Evolutionary conservation across 2,329 filamentous ascomycete species (phyloP).

Genomic region (Whalleya microplaca): DNA sequence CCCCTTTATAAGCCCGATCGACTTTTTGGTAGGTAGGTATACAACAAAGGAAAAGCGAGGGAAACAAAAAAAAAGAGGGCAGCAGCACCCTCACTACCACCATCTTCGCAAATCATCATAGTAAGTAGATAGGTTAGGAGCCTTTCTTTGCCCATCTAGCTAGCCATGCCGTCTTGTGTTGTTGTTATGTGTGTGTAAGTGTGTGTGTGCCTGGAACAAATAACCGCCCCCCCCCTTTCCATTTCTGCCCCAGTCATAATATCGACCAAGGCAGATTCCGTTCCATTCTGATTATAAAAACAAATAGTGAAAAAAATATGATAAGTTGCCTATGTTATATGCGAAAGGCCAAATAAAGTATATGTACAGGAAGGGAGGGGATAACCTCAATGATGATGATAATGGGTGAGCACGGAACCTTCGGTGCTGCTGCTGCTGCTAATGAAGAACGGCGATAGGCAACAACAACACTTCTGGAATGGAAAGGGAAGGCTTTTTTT

Average conservation of each 20-base stretch:
- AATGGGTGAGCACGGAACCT: constrained; percentile 12
- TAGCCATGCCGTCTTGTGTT: no score
- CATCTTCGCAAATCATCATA: background rate
- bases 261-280: constrained; percentile 5
- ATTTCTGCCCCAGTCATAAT: constrained; percentile 3
- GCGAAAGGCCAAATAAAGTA: constrained; percentile 18
- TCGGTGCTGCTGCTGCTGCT: constrained; percentile 1
- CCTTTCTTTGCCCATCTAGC: constrained; percentile 20
- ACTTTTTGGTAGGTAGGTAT: background rate
- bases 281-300: constrained; percentile 25
- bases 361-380: constrained; percentile 23
- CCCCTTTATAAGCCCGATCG: background rate
- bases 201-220: background rate
- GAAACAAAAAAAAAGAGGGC: background rate
- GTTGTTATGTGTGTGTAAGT: no score
- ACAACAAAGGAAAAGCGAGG: background rate
- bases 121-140: constrained; percentile 1
- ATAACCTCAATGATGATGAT: background rate
- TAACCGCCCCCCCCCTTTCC: constrained; percentile 1
- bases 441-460: constrained; percentile 3
- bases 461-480: constrained; percentile 10
- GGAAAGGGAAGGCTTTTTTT: constrained; percentile 14
- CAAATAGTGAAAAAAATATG: constrained; percentile 9
- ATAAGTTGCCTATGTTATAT: constrained; percentile 18
- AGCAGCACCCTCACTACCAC: background rate